Conservation (phyloP, 2,329 filamentous ascomycete species). For the Didymella arachidicola region DNA sequence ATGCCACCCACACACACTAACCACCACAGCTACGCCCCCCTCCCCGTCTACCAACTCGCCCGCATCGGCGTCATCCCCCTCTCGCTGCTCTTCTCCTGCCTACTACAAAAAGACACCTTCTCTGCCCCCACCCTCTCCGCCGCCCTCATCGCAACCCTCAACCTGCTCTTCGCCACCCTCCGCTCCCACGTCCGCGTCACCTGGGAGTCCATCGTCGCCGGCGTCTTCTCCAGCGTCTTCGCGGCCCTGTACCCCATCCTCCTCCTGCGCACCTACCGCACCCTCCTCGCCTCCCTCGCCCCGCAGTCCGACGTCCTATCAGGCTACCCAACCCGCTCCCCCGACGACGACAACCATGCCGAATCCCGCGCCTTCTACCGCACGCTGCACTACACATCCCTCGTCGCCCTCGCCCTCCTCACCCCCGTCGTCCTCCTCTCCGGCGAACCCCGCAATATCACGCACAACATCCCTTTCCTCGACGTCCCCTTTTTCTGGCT, state of each 20-base stretch:
- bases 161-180: constrained; percentile 59
- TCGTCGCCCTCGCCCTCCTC: constrained; percentile 59
- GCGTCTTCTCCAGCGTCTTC: constrained; percentile 61
- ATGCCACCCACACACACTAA: constrained; percentile 10
- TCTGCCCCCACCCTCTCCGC: constrained; percentile 60
- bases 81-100: constrained; percentile 58
- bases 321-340: constrained; percentile 44
- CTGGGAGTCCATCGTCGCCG: constrained; percentile 60
- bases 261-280: constrained; percentile 59
- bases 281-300: constrained; percentile 55
- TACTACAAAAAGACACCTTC: constrained; percentile 57
- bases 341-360: constrained; percentile 51
- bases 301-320: constrained; percentile 56
- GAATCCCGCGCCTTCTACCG: constrained; percentile 61
- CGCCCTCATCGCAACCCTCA: constrained; percentile 59
- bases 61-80: constrained; percentile 61
- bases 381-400: constrained; percentile 61
- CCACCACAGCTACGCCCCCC: constrained; percentile 56
- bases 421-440: constrained; percentile 60
- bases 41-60: constrained; percentile 61
- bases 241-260: constrained; percentile 62
- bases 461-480: constrained; percentile 62
- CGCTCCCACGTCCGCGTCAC: constrained; percentile 58
- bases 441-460: constrained; percentile 59
- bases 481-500: constrained; percentile 65